Evolutionary conservation across 2,329 filamentous ascomycete species (phyloP).

Genomic region (Rutstroemia sp.): DNA sequence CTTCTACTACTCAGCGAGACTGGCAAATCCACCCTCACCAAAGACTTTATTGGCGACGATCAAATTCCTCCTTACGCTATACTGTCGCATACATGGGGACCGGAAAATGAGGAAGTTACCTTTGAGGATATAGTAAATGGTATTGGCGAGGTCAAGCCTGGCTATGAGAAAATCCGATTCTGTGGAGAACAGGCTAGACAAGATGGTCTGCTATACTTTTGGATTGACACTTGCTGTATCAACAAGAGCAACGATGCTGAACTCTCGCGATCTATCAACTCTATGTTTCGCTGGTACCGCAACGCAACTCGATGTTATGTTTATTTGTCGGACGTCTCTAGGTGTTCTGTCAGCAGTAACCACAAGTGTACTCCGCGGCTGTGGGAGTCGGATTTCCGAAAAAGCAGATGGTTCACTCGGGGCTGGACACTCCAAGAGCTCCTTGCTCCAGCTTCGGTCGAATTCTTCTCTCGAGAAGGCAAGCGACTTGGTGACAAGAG

Average conservation of each 20-base stretch:
- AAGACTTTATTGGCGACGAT: constrained; percentile 4
- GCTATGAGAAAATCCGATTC: constrained; percentile 14
- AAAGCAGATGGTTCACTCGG: too few relatives aligned
- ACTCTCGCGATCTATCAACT: too few relatives aligned
- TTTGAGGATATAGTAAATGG: constrained; percentile 12
- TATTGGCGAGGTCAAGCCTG: constrained; percentile 5
- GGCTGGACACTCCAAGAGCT: background rate
- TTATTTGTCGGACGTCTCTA: too few relatives aligned
- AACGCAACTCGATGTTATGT: too few relatives aligned
- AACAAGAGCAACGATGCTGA: too few relatives aligned
- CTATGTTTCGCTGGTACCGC: too few relatives aligned
- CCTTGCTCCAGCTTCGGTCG: background rate
- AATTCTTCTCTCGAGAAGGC: background rate
- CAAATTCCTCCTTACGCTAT: constrained; percentile 22
- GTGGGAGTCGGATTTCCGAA: too few relatives aligned
- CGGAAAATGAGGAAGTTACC: constrained; percentile 13
- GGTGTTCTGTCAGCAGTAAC: too few relatives aligned
- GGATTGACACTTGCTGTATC: too few relatives aligned
- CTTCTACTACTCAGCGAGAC: constrained; percentile 11
- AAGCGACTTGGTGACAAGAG: too few relatives aligned
- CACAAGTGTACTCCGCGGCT: too few relatives aligned
- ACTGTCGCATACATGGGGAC: constrained; percentile 24
- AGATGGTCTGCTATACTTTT: constrained; percentile 4
- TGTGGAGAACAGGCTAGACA: constrained; percentile 13
- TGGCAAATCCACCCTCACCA: constrained; percentile 9